Conservation (phyloP, 768 basidiomycete genomes). For the Lactifluus subvellereus region DNA sequence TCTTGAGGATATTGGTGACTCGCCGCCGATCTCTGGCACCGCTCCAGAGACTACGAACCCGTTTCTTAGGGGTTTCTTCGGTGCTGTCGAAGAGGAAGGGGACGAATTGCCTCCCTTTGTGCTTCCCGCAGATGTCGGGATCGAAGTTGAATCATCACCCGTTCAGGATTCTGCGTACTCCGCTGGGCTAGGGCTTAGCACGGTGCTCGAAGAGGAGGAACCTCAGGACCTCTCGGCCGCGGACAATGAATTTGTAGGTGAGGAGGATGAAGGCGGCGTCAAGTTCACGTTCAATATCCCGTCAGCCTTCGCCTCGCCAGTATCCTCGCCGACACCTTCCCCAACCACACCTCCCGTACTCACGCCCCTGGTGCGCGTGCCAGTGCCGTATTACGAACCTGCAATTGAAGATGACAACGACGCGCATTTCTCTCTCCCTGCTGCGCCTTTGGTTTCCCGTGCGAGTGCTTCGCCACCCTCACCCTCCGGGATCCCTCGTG, state of each 20-base stretch:
- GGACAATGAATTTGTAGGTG: conserved; percentile 51
- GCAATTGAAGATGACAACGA: conserved; percentile 26
- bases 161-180: conserved; percentile 34
- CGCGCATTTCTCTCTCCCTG: conserved; percentile 24
- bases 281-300: conserved; percentile 69
- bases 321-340: conserved; percentile 24
- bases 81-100: conserved; percentile 38
- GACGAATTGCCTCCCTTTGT: conserved; percentile 49
- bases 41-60: conserved; percentile 44
- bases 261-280: conserved; percentile 58
- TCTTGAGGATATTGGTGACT: conserved; percentile 45
- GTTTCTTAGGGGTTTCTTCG: conserved; percentile 50
- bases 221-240: conserved; percentile 30
- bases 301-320: conserved; percentile 26
- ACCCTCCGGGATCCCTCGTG: conserved; percentile 51
- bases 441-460: conserved; percentile 4
- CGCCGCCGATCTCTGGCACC: conserved; percentile 37
- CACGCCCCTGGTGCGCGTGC: conserved; percentile 18
- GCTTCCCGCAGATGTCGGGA: conserved; percentile 42
- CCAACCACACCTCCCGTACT: conserved; percentile 15
- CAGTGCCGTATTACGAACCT: conserved; percentile 17
- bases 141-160: conserved; percentile 27
- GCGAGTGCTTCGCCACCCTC: conserved; percentile 25
- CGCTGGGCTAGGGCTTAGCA: conserved; percentile 32
- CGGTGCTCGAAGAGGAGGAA: conserved; percentile 45